Evolutionary conservation across 2,329 filamentous ascomycete genomes (phyloP).

Genomic region (Zalaria obscura): DNA sequence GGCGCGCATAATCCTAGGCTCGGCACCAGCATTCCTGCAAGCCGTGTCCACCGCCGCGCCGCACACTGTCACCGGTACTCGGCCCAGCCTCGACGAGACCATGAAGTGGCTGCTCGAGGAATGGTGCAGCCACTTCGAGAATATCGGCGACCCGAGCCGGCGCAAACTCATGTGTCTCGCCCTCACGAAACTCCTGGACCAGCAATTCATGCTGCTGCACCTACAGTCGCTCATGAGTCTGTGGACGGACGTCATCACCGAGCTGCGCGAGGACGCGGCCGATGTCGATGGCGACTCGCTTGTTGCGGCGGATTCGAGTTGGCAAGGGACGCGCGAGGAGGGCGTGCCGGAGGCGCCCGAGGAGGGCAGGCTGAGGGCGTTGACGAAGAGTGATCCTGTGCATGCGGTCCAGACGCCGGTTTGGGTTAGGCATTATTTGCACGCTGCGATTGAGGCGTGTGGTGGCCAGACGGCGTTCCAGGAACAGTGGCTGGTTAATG

Average conservation of each 20-base stretch:
- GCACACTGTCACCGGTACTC: conserved; percentile 1
- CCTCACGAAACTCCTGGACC: conserved; percentile 52
- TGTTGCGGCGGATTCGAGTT: conserved; percentile 21
- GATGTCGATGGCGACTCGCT: conserved; percentile 23
- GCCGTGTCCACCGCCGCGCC: conserved; percentile 27
- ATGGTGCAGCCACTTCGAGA: conserved; percentile 55
- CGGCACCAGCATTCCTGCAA: conserved; percentile 52
- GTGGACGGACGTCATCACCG: conserved; percentile 57
- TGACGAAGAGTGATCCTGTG: conserved; percentile 49
- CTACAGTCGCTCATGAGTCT: conserved; percentile 62
- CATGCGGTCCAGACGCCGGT: conserved; percentile 49
- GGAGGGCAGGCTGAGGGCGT: conserved; percentile 31
- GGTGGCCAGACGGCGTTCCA: conserved; percentile 56
- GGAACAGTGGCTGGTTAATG: conserved; percentile 55
- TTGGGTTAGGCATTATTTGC: conserved; percentile 50
- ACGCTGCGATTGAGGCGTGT: conserved; percentile 40
- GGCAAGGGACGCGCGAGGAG: conserved; percentile 6
- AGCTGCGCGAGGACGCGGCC: conserved; percentile 48
- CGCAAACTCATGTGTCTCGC: conserved; percentile 62
- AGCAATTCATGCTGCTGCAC: conserved; percentile 24
- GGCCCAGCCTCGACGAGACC: conserved; percentile 16
- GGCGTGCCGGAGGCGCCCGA: conserved; percentile 26
- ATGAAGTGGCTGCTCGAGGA: conserved; percentile 38
- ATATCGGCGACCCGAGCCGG: conserved; percentile 48
- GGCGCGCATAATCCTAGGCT: conserved; percentile 60